Evolutionary conservation across 768 basidiomycete genomes (phyloP).

Genomic region (Tulasnella sp.): DNA sequence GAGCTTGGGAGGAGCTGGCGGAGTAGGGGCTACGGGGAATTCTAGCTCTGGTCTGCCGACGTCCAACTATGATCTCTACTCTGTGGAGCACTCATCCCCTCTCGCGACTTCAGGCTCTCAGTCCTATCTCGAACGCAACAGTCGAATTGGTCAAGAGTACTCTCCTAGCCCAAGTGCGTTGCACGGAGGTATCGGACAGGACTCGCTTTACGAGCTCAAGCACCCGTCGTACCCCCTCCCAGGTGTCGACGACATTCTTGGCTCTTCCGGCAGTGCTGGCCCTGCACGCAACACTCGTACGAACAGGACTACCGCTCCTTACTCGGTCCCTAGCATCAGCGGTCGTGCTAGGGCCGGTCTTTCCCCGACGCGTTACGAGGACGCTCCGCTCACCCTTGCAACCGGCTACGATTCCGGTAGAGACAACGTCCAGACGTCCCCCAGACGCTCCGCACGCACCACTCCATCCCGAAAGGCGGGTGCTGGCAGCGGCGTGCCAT

Average conservation of each 20-base stretch:
- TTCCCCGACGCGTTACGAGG: not conserved
- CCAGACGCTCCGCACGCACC: slow-evolving; percentile 1
- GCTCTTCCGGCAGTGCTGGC: not conserved
- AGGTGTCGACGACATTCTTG: not conserved
- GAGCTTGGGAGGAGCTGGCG: not conserved
- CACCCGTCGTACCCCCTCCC: not conserved
- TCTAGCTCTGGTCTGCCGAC: not conserved
- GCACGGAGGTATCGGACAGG: not conserved
- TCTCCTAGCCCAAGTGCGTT: not conserved
- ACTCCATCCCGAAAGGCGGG: not conserved
- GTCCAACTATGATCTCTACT: not conserved
- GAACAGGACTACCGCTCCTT: not conserved
- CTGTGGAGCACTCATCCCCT: not conserved
- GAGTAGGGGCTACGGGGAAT: not conserved
- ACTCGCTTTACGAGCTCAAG: not conserved
- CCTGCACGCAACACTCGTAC: not conserved
- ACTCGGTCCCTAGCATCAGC: not conserved
- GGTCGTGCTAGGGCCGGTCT: not conserved
- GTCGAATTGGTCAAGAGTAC: not conserved
- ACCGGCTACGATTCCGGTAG: not conserved
- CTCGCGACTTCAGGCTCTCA: not conserved
- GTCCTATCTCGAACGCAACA: slow-evolving; percentile 1
- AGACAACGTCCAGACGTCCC: slow-evolving; percentile 14
- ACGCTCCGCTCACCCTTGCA: not conserved
- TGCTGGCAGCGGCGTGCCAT: not conserved